Conservation (phyloP, 257 asterid species). For the Cruciata laevipes region DNA sequence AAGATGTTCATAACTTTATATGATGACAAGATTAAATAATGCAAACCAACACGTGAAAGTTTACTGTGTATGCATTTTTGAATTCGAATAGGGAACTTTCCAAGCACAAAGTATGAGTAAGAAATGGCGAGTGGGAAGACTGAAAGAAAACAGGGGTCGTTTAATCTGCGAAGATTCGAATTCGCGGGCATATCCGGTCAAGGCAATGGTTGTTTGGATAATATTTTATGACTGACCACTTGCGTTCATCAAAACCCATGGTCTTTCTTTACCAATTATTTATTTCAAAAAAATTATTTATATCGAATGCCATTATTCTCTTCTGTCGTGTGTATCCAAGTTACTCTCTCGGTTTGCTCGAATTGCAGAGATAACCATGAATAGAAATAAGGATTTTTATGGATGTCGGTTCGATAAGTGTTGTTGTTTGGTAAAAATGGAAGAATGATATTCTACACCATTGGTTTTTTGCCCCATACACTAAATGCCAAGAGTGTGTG, state of each 20-base stretch:
- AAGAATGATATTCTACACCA: no score
- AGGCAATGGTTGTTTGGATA: not conserved
- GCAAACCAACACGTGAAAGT: slow-evolving; percentile 2
- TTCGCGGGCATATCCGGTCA: slow-evolving; percentile 2
- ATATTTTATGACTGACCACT: not conserved
- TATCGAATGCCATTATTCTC: not conserved
- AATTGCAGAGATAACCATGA: no score
- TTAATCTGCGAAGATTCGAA: not conserved
- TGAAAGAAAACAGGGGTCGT: not conserved
- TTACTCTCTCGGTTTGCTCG: no score
- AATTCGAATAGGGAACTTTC: not conserved
- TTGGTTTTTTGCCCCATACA: no score
- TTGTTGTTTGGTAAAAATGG: no score
- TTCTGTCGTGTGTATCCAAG: not conserved
- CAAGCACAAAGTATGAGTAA: not conserved
- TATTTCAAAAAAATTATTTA: no score
- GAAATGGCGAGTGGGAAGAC: not conserved
- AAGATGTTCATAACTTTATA: not conserved
- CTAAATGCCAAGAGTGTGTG: no score
- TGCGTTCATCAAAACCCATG: not conserved
- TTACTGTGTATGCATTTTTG: not conserved
- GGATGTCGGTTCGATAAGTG: no score
- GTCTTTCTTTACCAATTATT: not conserved
- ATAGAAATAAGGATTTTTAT: no score
- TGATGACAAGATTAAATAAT: not conserved